These are phyloP conservation scores for Umbilicus rupestris DNA, from an alignment of 164 flowering plant species.

Conservation along the genomic window DNA sequence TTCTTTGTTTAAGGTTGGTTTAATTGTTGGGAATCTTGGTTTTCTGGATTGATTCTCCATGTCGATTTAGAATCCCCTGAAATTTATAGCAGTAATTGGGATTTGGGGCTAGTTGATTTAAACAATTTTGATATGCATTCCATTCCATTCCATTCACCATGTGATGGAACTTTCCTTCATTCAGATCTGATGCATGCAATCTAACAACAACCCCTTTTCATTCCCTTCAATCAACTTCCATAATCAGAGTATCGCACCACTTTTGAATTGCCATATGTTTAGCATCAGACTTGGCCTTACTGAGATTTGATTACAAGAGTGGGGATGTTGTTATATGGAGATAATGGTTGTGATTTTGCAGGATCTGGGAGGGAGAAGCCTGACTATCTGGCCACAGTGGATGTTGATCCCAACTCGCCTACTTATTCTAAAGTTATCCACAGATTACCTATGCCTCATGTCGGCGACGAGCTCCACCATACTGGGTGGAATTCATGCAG, in stretches of 20 bases:
- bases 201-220: no score
- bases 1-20: not conserved
- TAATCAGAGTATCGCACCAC: no score
- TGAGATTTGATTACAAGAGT: not conserved
- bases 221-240: no score
- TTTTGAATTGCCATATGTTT: no score
- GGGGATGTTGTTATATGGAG: no score
- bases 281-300: no score
- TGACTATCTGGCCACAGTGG: constrained; percentile 83
- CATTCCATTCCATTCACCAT: no score
- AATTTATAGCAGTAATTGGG: no score
- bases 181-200: constrained; percentile 1
- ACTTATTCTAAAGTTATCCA: constrained; percentile 85
- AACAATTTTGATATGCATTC: not conserved
- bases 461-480: constrained; percentile 91
- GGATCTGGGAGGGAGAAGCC: constrained; percentile 89
- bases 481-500: constrained; percentile 99
- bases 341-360: constrained; percentile 18
- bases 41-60: no score
- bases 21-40: no score
- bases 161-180: no score
- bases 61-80: not conserved
- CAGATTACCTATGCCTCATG: constrained; percentile 57
- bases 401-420: constrained; percentile 83
- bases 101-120: not conserved